Conservation (phyloP, 305 asterid genomes). For the Fraxinus floribunda region DNA sequence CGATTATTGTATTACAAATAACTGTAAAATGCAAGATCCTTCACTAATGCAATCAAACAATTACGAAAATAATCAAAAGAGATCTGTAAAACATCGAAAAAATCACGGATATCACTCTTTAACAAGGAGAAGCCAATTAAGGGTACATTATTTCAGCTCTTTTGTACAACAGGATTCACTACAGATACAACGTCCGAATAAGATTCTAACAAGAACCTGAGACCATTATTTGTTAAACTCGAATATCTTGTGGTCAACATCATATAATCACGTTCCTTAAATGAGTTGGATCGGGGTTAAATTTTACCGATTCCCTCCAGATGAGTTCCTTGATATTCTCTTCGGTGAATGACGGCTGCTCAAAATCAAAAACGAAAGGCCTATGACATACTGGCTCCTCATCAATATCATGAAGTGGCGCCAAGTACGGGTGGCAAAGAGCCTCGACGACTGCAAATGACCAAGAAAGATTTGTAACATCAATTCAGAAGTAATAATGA, state of each 20-base stretch:
- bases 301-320: conserved; percentile 77
- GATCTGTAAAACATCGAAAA: neutral
- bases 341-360: conserved; percentile 83
- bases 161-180: conserved; percentile 6
- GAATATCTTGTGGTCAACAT: conserved; percentile 27
- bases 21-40: neutral
- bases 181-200: conserved; percentile 20
- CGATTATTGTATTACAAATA: neutral
- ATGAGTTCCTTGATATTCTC: conserved; percentile 91
- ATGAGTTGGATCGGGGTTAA: conserved; percentile 77
- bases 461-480: neutral
- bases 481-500: neutral
- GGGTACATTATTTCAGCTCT: neutral
- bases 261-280: conserved; percentile 38
- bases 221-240: conserved; percentile 26
- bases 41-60: neutral
- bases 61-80: neutral
- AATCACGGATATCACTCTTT: neutral
- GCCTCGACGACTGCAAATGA: conserved; percentile 69
- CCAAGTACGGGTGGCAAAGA: conserved; percentile 83
- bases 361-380: conserved; percentile 76
- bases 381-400: conserved; percentile 84
- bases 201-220: conserved; percentile 19
- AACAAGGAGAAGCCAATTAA: neutral
- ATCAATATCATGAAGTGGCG: conserved; percentile 74